Evolutionary conservation across 202 grass and related monocot genomes (phyloP).

Genomic region (Zizania palustris): DNA sequence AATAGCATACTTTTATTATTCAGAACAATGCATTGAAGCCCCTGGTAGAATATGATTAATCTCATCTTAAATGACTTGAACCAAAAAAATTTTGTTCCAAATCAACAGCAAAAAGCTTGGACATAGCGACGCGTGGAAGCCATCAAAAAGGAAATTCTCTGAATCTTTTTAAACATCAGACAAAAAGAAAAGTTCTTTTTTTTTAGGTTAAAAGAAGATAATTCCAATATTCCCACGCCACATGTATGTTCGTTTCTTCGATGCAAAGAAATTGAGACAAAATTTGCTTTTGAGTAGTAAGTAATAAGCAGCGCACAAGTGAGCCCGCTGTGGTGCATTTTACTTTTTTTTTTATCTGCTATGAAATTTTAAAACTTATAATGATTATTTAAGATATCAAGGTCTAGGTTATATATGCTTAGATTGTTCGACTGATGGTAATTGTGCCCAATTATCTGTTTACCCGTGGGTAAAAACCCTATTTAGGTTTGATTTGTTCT

Average conservation of each 20-base stretch:
- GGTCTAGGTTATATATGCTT: no score
- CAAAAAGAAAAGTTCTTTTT: neutral
- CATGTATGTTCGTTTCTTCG: neutral
- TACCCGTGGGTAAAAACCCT: no score
- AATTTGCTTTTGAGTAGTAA: neutral
- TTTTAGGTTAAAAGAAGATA: neutral
- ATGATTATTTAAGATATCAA: no score
- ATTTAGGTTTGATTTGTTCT: no score
- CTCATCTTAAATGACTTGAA: neutral
- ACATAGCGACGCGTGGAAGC: neutral
- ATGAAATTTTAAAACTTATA: no score
- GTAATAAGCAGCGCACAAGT: no score
- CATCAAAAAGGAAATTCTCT: neutral
- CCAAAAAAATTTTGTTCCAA: neutral
- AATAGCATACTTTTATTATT: no score
- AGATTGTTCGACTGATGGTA: no score
- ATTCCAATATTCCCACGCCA: neutral
- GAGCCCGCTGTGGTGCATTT: no score
- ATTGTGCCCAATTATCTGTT: no score
- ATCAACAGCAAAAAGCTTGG: neutral
- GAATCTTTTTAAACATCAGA: neutral
- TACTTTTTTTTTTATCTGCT: no score
- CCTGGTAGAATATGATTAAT: neutral
- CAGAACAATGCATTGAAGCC: no score
- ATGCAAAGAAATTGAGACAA: neutral